Evolutionary conservation across 495 filamentous ascomycete species (phyloP).

Genomic region (Bombardia bombarda): DNA sequence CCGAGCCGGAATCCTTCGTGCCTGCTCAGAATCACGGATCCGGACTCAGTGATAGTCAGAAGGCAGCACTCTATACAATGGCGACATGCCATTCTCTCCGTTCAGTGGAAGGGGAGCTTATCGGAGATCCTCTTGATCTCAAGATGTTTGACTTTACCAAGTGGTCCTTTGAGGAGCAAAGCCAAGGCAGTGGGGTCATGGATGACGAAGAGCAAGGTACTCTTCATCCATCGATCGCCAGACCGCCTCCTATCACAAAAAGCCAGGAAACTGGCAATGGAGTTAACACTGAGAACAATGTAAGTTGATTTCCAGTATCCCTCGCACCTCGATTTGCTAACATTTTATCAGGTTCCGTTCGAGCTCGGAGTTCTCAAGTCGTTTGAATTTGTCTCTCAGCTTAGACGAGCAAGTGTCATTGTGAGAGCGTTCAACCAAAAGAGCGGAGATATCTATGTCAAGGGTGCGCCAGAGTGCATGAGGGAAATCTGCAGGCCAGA

Average conservation of each 20-base stretch:
- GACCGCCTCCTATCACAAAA: constrained; percentile 60
- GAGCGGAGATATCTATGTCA: constrained; percentile 81
- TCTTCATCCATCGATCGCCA: constrained; percentile 72
- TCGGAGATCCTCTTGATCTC: constrained; percentile 91
- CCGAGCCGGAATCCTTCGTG: constrained; percentile 43
- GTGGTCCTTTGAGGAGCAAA: constrained; percentile 88
- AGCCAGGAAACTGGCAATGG: constrained; percentile 9
- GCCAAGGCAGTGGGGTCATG: constrained; percentile 44
- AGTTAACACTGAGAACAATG: constrained; percentile 24
- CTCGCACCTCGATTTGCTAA: constrained; percentile 5
- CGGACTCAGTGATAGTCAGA: constrained; percentile 51
- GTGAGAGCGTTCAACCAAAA: constrained; percentile 76
- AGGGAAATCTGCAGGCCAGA: constrained; percentile 79
- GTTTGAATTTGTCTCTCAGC: constrained; percentile 96
- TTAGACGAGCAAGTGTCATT: constrained; percentile 87
- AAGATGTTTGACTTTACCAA: constrained; percentile 99
- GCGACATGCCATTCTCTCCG: constrained; percentile 93
- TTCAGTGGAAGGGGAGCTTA: constrained; percentile 73
- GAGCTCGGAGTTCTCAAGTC: constrained; percentile 81
- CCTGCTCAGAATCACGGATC: constrained; percentile 44
- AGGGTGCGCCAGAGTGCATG: constrained; percentile 96
- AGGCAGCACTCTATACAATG: constrained; percentile 83
- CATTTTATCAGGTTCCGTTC: constrained; percentile 34
- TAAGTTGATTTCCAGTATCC: constrained; percentile 25
- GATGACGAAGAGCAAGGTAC: constrained; percentile 60